Evolutionary conservation across 2,329 filamentous ascomycete species (phyloP), one percentile per base, ranked within the genome.

Genomic region (Hymenoscyphus infarciens): DNA sequence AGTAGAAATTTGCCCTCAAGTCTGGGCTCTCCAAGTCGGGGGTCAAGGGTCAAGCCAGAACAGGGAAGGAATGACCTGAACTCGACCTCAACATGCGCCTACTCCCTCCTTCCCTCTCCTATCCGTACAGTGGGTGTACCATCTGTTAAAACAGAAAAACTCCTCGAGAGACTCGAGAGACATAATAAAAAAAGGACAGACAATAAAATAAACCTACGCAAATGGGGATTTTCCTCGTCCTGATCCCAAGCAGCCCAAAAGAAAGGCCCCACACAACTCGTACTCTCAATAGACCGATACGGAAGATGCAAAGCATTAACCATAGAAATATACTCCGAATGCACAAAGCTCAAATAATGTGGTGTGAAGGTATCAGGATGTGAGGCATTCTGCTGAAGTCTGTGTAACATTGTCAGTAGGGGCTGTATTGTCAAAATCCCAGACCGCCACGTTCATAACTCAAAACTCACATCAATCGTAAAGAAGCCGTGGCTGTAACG

Each of bases 211-310:
- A 29, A 74, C 81, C 70, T 77, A 84, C 82, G 84, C 56, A 87
- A 74, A 74, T 84, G 81, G 27, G 80, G 81, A 66, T 85, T 78
- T 1, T 80, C 77, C 59, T 84, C 81, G 66, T 85, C 79, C 63
- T 83, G 78, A 69, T 87, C 82, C 62, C 80, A 77, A 1, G 80
- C 77, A 45, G 76, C 80, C 84, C 84, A 87, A 74, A 87, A 87
- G 70, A 87, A 87, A 0, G 85, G 85, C 0, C 85, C 85, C 15
- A 87, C 85, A 11, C 83, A 80, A 61, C 81, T 81, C 22, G 79
- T 82, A 19, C 82, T 81, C 73, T 88, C 85, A 65, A 88, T 83
- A 38, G 78, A 82, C 8, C 83, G 78, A 68, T 79, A 81, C 1
- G 85, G 84, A 53, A 87, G 76, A 63, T 75, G 78, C 73, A 87